Conservation (phyloP, 1,139 yeast genomes). For the Yamadazyma conglobata region DNA sequence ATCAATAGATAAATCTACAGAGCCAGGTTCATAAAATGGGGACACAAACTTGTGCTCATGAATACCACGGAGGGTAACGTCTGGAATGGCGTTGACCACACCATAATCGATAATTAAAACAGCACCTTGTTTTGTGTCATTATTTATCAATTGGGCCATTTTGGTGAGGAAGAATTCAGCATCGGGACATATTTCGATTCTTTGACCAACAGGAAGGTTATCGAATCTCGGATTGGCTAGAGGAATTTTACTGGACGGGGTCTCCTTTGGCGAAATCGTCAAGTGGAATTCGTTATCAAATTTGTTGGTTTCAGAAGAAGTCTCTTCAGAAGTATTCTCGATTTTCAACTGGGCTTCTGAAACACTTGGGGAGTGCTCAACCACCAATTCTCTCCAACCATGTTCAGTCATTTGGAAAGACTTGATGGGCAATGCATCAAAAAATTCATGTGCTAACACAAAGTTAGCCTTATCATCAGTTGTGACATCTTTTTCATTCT, state of each 20-base stretch:
- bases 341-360: slow-evolving; percentile 36
- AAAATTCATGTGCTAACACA: slow-evolving; percentile 80
- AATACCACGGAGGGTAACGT: slow-evolving; percentile 71
- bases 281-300: slow-evolving; percentile 52
- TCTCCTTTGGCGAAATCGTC: slow-evolving; percentile 56
- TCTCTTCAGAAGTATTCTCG: slow-evolving; percentile 14
- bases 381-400: slow-evolving; percentile 79
- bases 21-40: slow-evolving; percentile 76
- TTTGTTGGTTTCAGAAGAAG: slow-evolving; percentile 7
- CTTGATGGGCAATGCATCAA: slow-evolving; percentile 81
- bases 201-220: slow-evolving; percentile 52
- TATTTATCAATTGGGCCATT: slow-evolving; percentile 41
- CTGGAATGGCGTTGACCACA: slow-evolving; percentile 56
- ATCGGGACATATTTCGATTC: slow-evolving; percentile 76
- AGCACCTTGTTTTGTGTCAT: slow-evolving; percentile 48
- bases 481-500: slow-evolving; percentile 53
- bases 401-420: slow-evolving; percentile 57
- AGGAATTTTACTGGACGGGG: slow-evolving; percentile 64
- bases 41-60: slow-evolving; percentile 69
- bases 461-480: slow-evolving; percentile 49
- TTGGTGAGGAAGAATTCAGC: slow-evolving; percentile 52
- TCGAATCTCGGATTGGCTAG: slow-evolving; percentile 49
- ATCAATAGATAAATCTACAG: slow-evolving; percentile 78
- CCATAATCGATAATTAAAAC: slow-evolving; percentile 81
- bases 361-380: slow-evolving; percentile 48